A percentile compares a stretch with the other conserved stretches of the same genome.
Conservation (phyloP, 176 grass and related monocot genomes). For the Musa schizocarpa region DNA sequence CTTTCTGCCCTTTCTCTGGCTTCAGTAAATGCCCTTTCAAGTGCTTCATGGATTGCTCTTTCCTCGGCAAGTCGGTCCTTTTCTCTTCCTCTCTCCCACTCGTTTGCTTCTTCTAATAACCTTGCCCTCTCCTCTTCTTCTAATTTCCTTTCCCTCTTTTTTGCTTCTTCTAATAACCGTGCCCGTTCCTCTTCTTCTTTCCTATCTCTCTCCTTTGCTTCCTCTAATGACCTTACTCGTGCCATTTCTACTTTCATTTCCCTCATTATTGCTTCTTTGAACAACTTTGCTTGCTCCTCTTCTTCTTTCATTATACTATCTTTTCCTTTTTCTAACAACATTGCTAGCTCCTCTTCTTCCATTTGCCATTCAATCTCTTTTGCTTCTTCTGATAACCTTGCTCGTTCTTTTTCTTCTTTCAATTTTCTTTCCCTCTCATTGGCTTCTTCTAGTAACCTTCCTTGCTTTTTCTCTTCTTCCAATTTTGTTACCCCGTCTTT, state of each 20-base stretch:
- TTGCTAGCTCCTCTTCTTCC: not conserved
- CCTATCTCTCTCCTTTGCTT: not conserved
- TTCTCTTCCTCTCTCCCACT: slow-evolving; percentile 38
- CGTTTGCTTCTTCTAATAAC: slow-evolving; percentile 42
- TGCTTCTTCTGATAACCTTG: not conserved
- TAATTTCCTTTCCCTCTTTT: slow-evolving; percentile 39
- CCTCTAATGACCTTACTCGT: slow-evolving; percentile 7
- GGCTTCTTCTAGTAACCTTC: not conserved
- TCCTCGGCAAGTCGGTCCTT: slow-evolving; percentile 26
- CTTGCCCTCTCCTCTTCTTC: slow-evolving; percentile 44
- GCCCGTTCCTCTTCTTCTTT: not conserved
- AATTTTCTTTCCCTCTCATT: not conserved
- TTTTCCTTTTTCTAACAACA: not conserved
- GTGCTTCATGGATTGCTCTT: slow-evolving; percentile 34
- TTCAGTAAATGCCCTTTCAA: slow-evolving; percentile 47
- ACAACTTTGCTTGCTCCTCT: slow-evolving; percentile 1
- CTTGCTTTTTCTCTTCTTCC: slow-evolving; percentile 12
- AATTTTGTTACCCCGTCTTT: slow-evolving; percentile 13
- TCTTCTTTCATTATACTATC: not conserved
- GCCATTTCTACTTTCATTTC: slow-evolving; percentile 19
- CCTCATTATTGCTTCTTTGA: slow-evolving; percentile 15
- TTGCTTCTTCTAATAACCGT: slow-evolving; percentile 24
- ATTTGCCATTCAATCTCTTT: not conserved
- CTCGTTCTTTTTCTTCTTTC: not conserved
- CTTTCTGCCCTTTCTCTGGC: slow-evolving; percentile 39